Conservation (phyloP, 208 protist species). For the Phytomonas francai region DNA sequence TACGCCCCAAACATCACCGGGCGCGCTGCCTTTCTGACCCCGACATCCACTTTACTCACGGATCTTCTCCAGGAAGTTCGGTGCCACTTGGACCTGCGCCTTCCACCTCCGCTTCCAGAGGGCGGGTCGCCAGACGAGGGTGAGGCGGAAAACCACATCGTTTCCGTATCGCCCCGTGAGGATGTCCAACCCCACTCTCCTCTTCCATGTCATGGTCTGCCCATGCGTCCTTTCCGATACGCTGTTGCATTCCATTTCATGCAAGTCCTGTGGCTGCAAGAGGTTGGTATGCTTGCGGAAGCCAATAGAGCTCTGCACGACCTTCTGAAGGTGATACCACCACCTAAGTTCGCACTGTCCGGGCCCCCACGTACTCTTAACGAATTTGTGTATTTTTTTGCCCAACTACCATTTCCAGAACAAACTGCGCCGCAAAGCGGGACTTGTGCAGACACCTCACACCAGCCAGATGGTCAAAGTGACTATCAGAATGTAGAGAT, state of each 20-base stretch:
- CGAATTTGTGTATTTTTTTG: constrained; percentile 39
- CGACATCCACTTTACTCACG: constrained; percentile 50
- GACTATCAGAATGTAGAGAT: not conserved
- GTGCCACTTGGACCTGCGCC: constrained; percentile 20
- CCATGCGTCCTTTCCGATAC: constrained; percentile 20
- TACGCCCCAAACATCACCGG: constrained; percentile 31
- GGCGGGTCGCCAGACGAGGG: not conserved
- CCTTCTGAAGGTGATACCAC: constrained; percentile 14
- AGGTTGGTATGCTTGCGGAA: constrained; percentile 40
- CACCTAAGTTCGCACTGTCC: constrained; percentile 17
- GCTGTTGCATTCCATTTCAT: constrained; percentile 48
- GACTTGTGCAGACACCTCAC: not conserved
- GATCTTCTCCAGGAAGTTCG: constrained; percentile 48
- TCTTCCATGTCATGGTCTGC: constrained; percentile 38
- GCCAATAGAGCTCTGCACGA: constrained; percentile 16
- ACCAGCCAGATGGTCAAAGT: not conserved
- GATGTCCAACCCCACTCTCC: not conserved
- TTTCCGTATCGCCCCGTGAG: not conserved
- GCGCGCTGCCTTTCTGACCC: constrained; percentile 57
- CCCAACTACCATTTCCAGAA: constrained; percentile 13
- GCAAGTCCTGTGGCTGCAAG: constrained; percentile 64
- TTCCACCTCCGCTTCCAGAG: constrained; percentile 11
- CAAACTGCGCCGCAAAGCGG: not conserved
- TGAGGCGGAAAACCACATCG: not conserved
- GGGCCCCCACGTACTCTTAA: constrained; percentile 31